Percentiles rank a stretch among this genome's conserved stretches.
These are phyloP conservation scores for Fistulifera solaris DNA, from an alignment of 108 stramenopile genomes.

Conservation along the genomic window DNA sequence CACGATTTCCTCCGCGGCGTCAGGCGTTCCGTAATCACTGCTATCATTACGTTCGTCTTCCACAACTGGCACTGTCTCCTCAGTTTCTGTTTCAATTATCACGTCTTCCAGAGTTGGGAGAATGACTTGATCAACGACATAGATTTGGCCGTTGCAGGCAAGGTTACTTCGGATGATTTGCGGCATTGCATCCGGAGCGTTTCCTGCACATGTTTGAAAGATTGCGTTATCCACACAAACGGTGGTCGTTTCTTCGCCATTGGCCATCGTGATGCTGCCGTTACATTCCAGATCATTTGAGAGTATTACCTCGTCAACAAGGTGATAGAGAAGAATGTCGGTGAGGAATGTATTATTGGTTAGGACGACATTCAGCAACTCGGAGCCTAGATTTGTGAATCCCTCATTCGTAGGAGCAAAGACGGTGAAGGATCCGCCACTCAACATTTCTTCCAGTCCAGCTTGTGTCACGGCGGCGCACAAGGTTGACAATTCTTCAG, in stretches of 20 bases:
- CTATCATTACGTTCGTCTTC: neutral
- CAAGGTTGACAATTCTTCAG: conserved; percentile 23
- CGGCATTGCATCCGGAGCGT: conserved; percentile 8
- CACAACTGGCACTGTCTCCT: neutral
- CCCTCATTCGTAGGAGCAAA: conserved; percentile 40
- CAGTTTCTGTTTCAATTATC: conserved; percentile 4
- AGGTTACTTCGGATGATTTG: conserved; percentile 3
- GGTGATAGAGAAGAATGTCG: conserved; percentile 12
- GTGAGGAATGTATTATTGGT: neutral
- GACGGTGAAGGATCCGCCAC: conserved; percentile 4
- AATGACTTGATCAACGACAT: neutral
- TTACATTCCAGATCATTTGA: conserved; percentile 10
- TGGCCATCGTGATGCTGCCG: conserved; percentile 9
- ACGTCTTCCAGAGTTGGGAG: conserved; percentile 4
- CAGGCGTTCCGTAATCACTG: too few relatives aligned
- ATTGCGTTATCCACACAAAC: neutral
- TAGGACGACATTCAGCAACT: neutral
- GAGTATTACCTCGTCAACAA: neutral
- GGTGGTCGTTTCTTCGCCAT: conserved; percentile 11
- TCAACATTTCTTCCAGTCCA: conserved; percentile 21
- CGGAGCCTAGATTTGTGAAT: conserved; percentile 9
- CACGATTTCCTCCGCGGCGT: too few relatives aligned
- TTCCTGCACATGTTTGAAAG: conserved; percentile 7
- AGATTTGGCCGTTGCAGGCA: too few relatives aligned
- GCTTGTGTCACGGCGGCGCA: conserved; percentile 19